Conservation (phyloP, 176 grass and related monocot genomes). For the Typha latifolia region DNA sequence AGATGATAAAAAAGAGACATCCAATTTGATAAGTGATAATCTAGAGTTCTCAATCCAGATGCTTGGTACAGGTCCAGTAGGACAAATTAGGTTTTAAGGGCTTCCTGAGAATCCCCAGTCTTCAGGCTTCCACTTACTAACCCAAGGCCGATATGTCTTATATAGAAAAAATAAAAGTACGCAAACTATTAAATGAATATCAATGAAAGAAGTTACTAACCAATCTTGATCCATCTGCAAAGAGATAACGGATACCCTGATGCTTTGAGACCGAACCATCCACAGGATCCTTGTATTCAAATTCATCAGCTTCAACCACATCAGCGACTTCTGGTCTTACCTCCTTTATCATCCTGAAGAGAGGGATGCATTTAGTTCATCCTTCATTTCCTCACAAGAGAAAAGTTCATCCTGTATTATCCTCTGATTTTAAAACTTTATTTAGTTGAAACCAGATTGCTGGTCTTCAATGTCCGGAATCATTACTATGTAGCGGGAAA, state of each 20-base stretch:
- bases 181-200: too few relatives aligned
- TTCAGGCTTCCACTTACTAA: too few relatives aligned
- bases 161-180: too few relatives aligned
- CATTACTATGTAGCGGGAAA: too few relatives aligned
- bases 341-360: conserved; percentile 74
- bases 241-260: conserved; percentile 90
- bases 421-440: too few relatives aligned
- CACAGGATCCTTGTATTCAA: conserved; percentile 98
- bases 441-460: too few relatives aligned
- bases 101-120: too few relatives aligned
- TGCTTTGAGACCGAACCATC: conserved; percentile 88
- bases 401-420: too few relatives aligned
- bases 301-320: conserved; percentile 71
- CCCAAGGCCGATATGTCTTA: too few relatives aligned
- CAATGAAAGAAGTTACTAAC: conserved; percentile 25
- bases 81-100: too few relatives aligned
- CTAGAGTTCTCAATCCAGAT: not conserved
- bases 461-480: too few relatives aligned
- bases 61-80: too few relatives aligned
- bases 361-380: conserved; percentile 1
- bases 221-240: conserved; percentile 83
- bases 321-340: conserved; percentile 52
- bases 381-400: not conserved
- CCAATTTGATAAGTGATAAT: not conserved
- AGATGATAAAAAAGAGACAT: not conserved